Conservation (phyloP, 345 rosid genomes). For the Brassica carinata region DNA sequence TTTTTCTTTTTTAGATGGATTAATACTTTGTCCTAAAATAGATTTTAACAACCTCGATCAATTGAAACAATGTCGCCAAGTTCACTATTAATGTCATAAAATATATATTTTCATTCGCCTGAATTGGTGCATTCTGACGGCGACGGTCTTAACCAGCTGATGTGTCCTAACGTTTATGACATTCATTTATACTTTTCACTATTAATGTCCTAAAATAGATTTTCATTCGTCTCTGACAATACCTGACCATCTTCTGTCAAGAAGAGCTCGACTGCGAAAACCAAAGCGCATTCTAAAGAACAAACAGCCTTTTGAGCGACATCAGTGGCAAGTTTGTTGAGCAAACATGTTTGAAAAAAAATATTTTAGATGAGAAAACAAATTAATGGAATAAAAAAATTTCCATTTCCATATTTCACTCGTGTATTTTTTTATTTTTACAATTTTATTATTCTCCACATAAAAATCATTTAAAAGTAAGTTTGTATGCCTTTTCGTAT, state of each 20-base stretch:
- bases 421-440: no score
- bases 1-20: no score
- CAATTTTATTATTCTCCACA: not conserved
- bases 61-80: no score
- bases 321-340: constrained; percentile 74
- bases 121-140: no score
- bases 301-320: constrained; percentile 77
- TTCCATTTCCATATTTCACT: not conserved
- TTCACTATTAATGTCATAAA: no score
- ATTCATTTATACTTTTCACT: no score
- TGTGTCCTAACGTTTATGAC: no score
- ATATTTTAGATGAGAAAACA: not conserved
- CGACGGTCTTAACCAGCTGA: no score
- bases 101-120: no score
- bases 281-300: constrained; percentile 90
- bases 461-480: no score
- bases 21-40: no score
- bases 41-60: no score
- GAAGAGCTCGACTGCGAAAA: constrained; percentile 95
- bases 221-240: constrained; percentile 9
- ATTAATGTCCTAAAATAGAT: not conserved
- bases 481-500: not conserved
- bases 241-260: constrained; percentile 83
- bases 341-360: constrained; percentile 1
- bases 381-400: not conserved